Evolutionary conservation across 1,139 yeast genomes (phyloP).

Genomic region (Suhomyces wounanorum): DNA sequence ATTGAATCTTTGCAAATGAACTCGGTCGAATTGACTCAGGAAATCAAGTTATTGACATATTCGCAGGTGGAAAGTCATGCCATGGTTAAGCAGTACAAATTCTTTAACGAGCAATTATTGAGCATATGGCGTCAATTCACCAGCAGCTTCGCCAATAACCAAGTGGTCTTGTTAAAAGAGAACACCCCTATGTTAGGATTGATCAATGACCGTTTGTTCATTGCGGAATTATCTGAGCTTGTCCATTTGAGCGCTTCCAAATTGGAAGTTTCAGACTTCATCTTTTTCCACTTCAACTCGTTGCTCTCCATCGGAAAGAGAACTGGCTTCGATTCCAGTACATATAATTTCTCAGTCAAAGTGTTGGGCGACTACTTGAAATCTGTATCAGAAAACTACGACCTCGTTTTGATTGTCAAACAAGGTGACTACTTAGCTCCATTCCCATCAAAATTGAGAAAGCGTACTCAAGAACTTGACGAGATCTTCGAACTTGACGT

Average conservation of each 20-base stretch:
- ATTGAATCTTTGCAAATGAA: constrained; percentile 13
- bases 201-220: constrained; percentile 47
- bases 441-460: constrained; percentile 6
- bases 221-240: constrained; percentile 51
- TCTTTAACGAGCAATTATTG: constrained; percentile 33
- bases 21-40: constrained; percentile 32
- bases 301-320: constrained; percentile 43
- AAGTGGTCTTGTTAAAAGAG: constrained; percentile 12
- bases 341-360: constrained; percentile 39
- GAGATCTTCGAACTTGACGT: constrained; percentile 24
- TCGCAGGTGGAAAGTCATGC: constrained; percentile 14
- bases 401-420: constrained; percentile 31
- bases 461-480: constrained; percentile 22
- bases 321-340: constrained; percentile 42
- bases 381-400: constrained; percentile 30
- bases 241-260: constrained; percentile 28
- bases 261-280: constrained; percentile 23
- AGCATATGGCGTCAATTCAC: constrained; percentile 40
- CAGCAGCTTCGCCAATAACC: constrained; percentile 7
- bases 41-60: constrained; percentile 33
- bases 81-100: constrained; percentile 37
- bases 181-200: constrained; percentile 20
- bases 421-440: constrained; percentile 6
- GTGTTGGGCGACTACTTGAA: constrained; percentile 35
- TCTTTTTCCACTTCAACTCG: constrained; percentile 43